Conservation (phyloP, 1,284 basidiomycete genomes). For the Tilletiaria anomala region DNA sequence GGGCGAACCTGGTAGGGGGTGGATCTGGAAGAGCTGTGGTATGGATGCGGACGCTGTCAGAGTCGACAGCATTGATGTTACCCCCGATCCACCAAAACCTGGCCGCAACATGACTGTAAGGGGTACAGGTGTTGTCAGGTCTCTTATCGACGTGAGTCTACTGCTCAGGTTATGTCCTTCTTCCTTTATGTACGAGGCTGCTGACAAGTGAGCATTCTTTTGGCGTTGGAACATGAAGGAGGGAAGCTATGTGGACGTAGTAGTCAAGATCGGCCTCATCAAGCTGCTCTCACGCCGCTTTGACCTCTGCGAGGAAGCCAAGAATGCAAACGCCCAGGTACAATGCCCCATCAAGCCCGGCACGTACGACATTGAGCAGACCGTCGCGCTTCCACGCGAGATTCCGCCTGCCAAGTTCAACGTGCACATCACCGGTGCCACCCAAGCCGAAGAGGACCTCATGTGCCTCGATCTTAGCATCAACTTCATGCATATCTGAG, state of each 20-base stretch:
- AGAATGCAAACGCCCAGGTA: conserved; percentile 24
- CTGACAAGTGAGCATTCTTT: background rate
- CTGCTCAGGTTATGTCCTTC: too few species aligned
- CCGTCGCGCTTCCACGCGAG: conserved; percentile 27
- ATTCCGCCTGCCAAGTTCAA: conserved; percentile 58
- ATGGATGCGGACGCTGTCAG: conserved; percentile 14
- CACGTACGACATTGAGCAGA: conserved; percentile 28
- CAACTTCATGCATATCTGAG: conserved; percentile 39
- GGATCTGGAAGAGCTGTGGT: conserved; percentile 32
- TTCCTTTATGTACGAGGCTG: too few species aligned
- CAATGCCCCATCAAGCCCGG: conserved; percentile 31
- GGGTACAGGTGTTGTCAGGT: conserved; percentile 21
- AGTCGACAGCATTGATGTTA: conserved; percentile 22
- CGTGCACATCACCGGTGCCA: conserved; percentile 59
- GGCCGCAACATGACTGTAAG: conserved; percentile 33
- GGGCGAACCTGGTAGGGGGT: conserved; percentile 11
- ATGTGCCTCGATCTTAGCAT: conserved; percentile 63
- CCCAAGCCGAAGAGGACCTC: conserved; percentile 61
- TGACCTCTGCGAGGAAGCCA: conserved; percentile 30
- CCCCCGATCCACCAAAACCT: conserved; percentile 31
- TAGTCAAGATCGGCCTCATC: conserved; percentile 34
- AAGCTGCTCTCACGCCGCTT: conserved; percentile 21
- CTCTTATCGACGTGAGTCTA: conserved; percentile 21
- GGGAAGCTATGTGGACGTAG: conserved; percentile 28
- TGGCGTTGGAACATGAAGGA: conserved; percentile 8